phyloP scores from a whole-genome alignment of 441 rosid genomes.

The Erodium chrysanthum region DNA sequence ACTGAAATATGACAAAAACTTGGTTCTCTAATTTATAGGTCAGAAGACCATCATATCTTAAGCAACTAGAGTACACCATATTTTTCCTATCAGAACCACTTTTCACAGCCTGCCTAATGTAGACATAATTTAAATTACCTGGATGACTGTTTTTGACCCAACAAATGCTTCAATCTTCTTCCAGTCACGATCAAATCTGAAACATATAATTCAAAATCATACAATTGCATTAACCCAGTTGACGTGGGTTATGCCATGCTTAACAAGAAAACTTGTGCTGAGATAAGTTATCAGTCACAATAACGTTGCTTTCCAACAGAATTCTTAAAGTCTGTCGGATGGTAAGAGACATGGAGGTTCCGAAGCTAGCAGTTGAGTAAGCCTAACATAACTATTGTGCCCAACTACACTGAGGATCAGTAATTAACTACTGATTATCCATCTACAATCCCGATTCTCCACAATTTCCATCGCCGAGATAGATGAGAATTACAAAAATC shows the following conservation, averaged over 20 bases:
- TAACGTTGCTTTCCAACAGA: neutral
- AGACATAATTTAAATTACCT: conserved; percentile 34
- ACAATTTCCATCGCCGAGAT: neutral
- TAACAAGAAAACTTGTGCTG: conserved; percentile 4
- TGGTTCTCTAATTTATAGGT: neutral
- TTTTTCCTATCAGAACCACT: neutral
- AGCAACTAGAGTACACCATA: neutral
- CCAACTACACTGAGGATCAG: neutral
- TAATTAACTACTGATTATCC: neutral
- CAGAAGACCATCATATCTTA: neutral
- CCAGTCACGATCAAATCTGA: conserved; percentile 95
- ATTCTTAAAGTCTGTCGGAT: neutral
- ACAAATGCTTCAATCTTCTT: conserved; percentile 94
- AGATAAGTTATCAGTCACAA: neutral
- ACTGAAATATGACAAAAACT: neutral
- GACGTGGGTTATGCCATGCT: neutral
- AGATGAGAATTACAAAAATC: neutral
- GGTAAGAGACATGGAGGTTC: neutral
- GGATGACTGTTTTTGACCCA: conserved; percentile 88
- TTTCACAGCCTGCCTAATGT: neutral
- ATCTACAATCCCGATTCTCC: neutral
- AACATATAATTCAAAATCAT: conserved; percentile 7
- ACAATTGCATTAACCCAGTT: neutral
- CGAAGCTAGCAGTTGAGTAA: too few species aligned
- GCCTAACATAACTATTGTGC: neutral